These are phyloP conservation scores for Puccinia novopanici DNA, from an alignment of 1,284 basidiomycete species.

Conservation along the genomic window DNA sequence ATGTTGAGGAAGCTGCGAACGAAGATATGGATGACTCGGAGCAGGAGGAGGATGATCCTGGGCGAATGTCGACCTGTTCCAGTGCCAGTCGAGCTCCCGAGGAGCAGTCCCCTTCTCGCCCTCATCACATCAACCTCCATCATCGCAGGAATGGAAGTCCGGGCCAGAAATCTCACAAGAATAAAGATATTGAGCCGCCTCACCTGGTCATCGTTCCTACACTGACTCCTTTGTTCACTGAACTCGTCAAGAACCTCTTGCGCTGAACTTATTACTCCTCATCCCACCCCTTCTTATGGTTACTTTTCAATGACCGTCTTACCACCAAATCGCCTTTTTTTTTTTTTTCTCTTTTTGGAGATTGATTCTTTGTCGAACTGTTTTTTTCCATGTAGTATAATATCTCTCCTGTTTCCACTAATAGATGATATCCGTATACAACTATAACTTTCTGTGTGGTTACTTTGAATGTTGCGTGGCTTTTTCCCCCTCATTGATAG, in stretches of 20 bases:
- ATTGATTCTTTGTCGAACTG: too few relatives aligned
- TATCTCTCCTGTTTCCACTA: too few relatives aligned
- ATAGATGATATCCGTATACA: too few relatives aligned
- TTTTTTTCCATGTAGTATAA: too few relatives aligned
- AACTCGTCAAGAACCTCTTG: constrained; percentile 67
- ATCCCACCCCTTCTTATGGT: too few relatives aligned
- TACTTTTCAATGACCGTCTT: too few relatives aligned
- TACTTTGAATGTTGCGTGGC: too few relatives aligned
- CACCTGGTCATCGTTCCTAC: constrained; percentile 74
- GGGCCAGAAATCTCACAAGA: constrained; percentile 60
- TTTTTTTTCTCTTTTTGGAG: too few relatives aligned
- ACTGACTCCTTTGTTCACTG: constrained; percentile 80
- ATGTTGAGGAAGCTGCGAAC: constrained; percentile 41
- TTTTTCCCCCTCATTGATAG: too few relatives aligned
- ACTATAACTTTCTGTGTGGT: too few relatives aligned
- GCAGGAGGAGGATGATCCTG: constrained; percentile 2
- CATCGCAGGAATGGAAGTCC: not conserved
- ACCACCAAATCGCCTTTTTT: too few relatives aligned
- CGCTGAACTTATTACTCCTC: not conserved
- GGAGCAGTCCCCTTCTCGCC: not conserved
- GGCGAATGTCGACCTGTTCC: constrained; percentile 22
- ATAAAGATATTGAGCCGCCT: constrained; percentile 69
- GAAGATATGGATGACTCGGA: constrained; percentile 32
- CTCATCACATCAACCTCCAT: not conserved
- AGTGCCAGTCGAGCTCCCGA: constrained; percentile 15